Conservation (phyloP, 371 early-diverging fungal genomes). For the Apophysomyces trapeziformis region DNA sequence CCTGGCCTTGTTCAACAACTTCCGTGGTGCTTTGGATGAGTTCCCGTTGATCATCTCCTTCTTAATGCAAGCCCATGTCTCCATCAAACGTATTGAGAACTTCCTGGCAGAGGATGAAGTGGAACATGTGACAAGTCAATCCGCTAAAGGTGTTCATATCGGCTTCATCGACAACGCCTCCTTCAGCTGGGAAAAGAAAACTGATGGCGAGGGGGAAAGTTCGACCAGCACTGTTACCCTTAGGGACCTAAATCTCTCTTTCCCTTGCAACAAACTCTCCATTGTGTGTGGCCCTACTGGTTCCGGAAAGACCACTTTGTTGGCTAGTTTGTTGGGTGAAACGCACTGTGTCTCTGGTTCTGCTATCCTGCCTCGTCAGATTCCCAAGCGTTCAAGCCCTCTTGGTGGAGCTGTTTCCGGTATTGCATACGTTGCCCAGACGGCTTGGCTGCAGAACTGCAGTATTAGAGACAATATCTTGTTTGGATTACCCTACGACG, state of each 20-base stretch:
- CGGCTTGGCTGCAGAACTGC: conserved; percentile 80
- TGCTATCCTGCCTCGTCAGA: conserved; percentile 47
- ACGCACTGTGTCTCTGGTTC: conserved; percentile 42
- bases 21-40: conserved; percentile 72
- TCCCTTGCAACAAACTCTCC: conserved; percentile 65
- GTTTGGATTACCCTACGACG: conserved; percentile 73
- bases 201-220: conserved; percentile 11
- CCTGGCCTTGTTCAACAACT: conserved; percentile 64
- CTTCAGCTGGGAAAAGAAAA: conserved; percentile 46
- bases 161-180: conserved; percentile 53
- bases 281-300: conserved; percentile 79
- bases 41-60: conserved; percentile 70
- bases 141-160: conserved; percentile 21
- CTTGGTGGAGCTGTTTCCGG: conserved; percentile 47
- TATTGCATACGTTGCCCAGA: conserved; percentile 76
- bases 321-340: conserved; percentile 63
- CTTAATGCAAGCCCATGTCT: conserved; percentile 72
- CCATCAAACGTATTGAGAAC: conserved; percentile 69
- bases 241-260: conserved; percentile 53
- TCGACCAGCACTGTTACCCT: conserved; percentile 27
- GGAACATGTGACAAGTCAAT: conserved; percentile 16
- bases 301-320: conserved; percentile 75
- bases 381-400: conserved; percentile 3
- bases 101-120: conserved; percentile 75
- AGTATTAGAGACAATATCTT: conserved; percentile 79